These are phyloP conservation scores for Ruellia speciosa DNA, from an alignment of 305 asterid genomes.

Conservation along the genomic window DNA sequence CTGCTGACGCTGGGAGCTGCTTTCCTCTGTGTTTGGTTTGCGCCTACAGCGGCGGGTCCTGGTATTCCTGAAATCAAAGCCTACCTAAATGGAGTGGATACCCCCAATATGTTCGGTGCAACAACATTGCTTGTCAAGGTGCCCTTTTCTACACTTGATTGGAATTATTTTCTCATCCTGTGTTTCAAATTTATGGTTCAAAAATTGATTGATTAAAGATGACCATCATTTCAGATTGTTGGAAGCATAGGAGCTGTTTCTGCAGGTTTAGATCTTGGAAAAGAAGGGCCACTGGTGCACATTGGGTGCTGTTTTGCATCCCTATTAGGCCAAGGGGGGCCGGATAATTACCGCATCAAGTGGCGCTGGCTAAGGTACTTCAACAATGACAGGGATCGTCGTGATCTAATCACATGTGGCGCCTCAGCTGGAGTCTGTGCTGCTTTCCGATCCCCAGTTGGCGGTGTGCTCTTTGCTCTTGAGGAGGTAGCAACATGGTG, in stretches of 20 bases:
- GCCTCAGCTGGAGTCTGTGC: slow-evolving; percentile 90
- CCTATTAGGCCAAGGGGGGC: slow-evolving; percentile 72
- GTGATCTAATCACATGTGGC: slow-evolving; percentile 76
- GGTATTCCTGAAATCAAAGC: slow-evolving; percentile 92
- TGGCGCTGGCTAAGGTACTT: slow-evolving; percentile 89
- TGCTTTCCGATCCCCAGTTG: slow-evolving; percentile 90
- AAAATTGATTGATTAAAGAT: slow-evolving; percentile 3
- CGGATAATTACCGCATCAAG: slow-evolving; percentile 59
- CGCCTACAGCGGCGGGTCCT: slow-evolving; percentile 95
- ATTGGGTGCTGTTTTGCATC: slow-evolving; percentile 87
- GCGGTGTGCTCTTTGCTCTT: slow-evolving; percentile 80
- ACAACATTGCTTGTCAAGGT: slow-evolving; percentile 67
- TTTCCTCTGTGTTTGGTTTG: slow-evolving; percentile 61
- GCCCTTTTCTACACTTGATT: background rate
- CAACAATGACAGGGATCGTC: slow-evolving; percentile 80
- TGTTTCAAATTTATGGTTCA: background rate
- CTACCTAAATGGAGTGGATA: slow-evolving; percentile 86
- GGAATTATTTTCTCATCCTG: background rate
- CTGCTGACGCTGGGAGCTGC: slow-evolving; percentile 61
- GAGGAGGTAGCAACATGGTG: slow-evolving; percentile 99
- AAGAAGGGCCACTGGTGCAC: slow-evolving; percentile 89
- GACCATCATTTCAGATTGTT: slow-evolving; percentile 36
- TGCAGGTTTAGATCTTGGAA: slow-evolving; percentile 83
- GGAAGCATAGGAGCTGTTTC: slow-evolving; percentile 97
- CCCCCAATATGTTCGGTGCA: slow-evolving; percentile 84